Evolutionary conservation across 2,329 filamentous ascomycete species (phyloP).

Genomic region (Exophiala lecanii-corni): DNA sequence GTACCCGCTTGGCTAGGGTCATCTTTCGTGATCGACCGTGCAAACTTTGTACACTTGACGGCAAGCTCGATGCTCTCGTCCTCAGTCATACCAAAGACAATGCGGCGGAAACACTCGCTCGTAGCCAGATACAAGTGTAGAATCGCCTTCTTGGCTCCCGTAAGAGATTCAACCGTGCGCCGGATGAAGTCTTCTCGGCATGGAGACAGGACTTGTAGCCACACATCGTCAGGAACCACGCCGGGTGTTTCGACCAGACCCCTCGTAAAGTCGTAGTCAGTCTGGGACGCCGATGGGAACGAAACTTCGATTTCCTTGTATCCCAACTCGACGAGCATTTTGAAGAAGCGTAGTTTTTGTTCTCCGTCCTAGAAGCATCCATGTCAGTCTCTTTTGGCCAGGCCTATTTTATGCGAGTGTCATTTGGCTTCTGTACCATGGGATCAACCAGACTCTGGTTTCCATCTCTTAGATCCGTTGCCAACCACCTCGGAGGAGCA

Average conservation of each 20-base stretch:
- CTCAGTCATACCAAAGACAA: slow-evolving; percentile 84
- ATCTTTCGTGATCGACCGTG: slow-evolving; percentile 83
- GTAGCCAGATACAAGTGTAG: slow-evolving; percentile 95
- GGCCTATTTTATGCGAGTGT: too few species aligned
- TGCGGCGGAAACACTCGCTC: slow-evolving; percentile 86
- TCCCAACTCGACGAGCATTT: slow-evolving; percentile 85
- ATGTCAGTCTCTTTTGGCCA: background rate
- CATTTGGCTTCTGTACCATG: slow-evolving; percentile 76
- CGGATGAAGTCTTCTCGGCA: slow-evolving; percentile 88
- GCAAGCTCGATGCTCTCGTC: slow-evolving; percentile 77
- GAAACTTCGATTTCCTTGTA: slow-evolving; percentile 98
- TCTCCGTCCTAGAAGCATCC: slow-evolving; percentile 67
- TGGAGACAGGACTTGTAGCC: slow-evolving; percentile 84
- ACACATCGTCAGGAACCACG: slow-evolving; percentile 80
- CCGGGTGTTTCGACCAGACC: slow-evolving; percentile 80
- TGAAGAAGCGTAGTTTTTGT: slow-evolving; percentile 92
- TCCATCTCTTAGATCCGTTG: slow-evolving; percentile 82
- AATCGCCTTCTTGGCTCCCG: slow-evolving; percentile 86
- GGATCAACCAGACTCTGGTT: slow-evolving; percentile 92
- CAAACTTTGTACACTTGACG: slow-evolving; percentile 78
- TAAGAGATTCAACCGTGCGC: slow-evolving; percentile 81
- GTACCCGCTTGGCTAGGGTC: slow-evolving; percentile 55
- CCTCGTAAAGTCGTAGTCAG: slow-evolving; percentile 92
- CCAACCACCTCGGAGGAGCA: slow-evolving; percentile 85
- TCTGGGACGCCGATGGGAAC: slow-evolving; percentile 90